Evolutionary conservation across 1,139 yeast genomes (phyloP), one percentile per base, ranked within the genome.

Genomic region (Lodderomyces jiufengensis): DNA sequence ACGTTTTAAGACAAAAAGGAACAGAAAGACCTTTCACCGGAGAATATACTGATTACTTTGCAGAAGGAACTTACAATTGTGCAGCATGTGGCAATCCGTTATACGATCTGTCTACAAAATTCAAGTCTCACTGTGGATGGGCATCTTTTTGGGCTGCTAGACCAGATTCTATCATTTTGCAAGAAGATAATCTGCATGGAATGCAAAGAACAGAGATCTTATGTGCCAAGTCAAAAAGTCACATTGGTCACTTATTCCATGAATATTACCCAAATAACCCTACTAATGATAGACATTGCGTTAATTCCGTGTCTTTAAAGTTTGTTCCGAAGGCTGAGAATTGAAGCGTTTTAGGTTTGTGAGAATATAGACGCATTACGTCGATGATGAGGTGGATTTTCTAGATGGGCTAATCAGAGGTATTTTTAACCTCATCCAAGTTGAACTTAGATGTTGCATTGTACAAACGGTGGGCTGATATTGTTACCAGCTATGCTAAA

Each of bases 111-210:
- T 68, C 72, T 31, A 75, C 96, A 10, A 92, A 92, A 61, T 92
- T 94, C 51, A 79, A 82, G 41, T 77, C 95, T 14, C 88, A 87
- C 38, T 92, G 98, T 59, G 98, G 98, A 3, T 92, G 98, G 98
- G 98, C 98, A 0, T 88, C 97, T 0, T 92, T 92, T 59, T 90
- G 81, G 56, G 83, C 85, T 40, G 96, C 95, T 4, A 65, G 90
- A 34, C 95, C 95, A 0, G 90, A 88, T 0, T 71, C 95, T 2
- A 70, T 92, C 31, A 71, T 61, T 22, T 67, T 83, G 10, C 61
- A 72, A 44, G 71, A 67, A 20, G 99, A 92, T 57, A 50, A 39
- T 0, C 59, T 80, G 8, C 62, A 63, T 38, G 97, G 97, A 0
- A 86, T 81, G 90, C 69, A 66, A 12, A 70, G 98, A 43, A 85